A percentile compares a stretch with the other conserved stretches of the same genome.
Conservation (phyloP, 257 asterid species). For the Ilex asprella region DNA sequence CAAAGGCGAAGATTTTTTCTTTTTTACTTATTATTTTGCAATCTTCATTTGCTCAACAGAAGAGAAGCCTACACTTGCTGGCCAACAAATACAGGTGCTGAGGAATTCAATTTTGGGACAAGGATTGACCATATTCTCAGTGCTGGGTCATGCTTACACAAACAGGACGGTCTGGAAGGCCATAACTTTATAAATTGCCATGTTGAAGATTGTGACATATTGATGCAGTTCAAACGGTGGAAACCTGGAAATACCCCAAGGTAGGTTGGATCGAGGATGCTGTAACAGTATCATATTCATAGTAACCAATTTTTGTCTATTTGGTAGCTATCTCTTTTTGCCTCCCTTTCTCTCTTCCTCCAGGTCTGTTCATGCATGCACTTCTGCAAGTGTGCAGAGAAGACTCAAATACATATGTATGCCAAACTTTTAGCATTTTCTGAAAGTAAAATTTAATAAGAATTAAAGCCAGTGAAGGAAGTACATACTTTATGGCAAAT, state of each 20-base stretch:
- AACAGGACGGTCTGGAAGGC: slow-evolving; percentile 39
- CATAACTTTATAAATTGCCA: slow-evolving; percentile 72
- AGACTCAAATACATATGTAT: too few species aligned
- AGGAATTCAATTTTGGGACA: slow-evolving; percentile 85
- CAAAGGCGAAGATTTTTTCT: background rate
- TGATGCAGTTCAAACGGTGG: slow-evolving; percentile 83
- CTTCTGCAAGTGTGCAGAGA: too few species aligned
- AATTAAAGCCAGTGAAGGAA: too few species aligned
- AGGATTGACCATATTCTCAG: slow-evolving; percentile 92
- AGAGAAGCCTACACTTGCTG: slow-evolving; percentile 91
- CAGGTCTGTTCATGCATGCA: too few species aligned
- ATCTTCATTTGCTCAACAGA: slow-evolving; percentile 30
- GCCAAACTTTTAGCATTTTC: too few species aligned
- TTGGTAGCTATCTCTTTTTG: too few species aligned
- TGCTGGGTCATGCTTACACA: slow-evolving; percentile 82
- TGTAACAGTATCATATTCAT: slow-evolving; percentile 2
- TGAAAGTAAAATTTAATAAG: too few species aligned
- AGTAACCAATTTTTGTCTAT: background rate
- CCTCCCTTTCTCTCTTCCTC: too few species aligned
- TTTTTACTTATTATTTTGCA: slow-evolving; percentile 3
- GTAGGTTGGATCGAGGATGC: slow-evolving; percentile 28
- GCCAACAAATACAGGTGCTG: slow-evolving; percentile 92
- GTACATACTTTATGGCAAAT: too few species aligned
- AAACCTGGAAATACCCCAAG: slow-evolving; percentile 72
- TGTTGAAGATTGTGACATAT: slow-evolving; percentile 74